Conservation (phyloP, 768 basidiomycete species). For the Russula ochroleuca region DNA sequence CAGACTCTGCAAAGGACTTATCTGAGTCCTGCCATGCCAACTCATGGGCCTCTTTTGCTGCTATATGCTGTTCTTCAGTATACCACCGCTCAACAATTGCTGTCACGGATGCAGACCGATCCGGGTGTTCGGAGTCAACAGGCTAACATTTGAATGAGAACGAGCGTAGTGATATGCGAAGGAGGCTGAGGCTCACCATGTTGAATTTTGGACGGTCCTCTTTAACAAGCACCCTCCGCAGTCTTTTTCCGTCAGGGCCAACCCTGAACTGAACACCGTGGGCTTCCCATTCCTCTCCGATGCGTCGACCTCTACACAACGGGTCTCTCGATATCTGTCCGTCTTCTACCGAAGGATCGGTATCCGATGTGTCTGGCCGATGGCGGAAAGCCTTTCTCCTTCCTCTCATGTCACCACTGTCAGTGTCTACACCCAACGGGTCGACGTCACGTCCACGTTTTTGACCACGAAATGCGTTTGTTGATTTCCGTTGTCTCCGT, state of each 20-base stretch:
- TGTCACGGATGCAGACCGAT: slow-evolving; percentile 60
- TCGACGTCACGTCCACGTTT: slow-evolving; percentile 63
- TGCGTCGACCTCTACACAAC: slow-evolving; percentile 51
- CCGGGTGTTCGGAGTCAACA: slow-evolving; percentile 72
- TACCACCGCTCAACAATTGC: slow-evolving; percentile 79
- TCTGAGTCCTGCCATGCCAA: slow-evolving; percentile 63
- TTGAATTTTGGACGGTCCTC: slow-evolving; percentile 63
- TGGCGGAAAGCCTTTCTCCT: slow-evolving; percentile 44
- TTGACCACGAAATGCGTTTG: slow-evolving; percentile 47
- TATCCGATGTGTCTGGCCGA: slow-evolving; percentile 47
- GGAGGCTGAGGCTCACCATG: slow-evolving; percentile 59
- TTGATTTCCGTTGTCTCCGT: slow-evolving; percentile 55
- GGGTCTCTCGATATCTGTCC: slow-evolving; percentile 46
- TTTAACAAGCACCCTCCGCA: slow-evolving; percentile 68
- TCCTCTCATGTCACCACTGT: slow-evolving; percentile 39
- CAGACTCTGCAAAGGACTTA: slow-evolving; percentile 43
- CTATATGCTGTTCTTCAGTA: slow-evolving; percentile 65
- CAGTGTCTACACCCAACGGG: slow-evolving; percentile 33
- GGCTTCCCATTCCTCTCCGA: slow-evolving; percentile 75
- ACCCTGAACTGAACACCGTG: slow-evolving; percentile 70
- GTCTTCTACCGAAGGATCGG: slow-evolving; percentile 48
- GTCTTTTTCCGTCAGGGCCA: slow-evolving; percentile 60
- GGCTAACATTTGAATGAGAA: slow-evolving; percentile 46
- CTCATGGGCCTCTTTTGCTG: slow-evolving; percentile 55
- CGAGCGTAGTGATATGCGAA: background rate